Conservation (phyloP, 2,329 filamentous ascomycete species). For the Dryadomyces quercus-mongolicae region DNA sequence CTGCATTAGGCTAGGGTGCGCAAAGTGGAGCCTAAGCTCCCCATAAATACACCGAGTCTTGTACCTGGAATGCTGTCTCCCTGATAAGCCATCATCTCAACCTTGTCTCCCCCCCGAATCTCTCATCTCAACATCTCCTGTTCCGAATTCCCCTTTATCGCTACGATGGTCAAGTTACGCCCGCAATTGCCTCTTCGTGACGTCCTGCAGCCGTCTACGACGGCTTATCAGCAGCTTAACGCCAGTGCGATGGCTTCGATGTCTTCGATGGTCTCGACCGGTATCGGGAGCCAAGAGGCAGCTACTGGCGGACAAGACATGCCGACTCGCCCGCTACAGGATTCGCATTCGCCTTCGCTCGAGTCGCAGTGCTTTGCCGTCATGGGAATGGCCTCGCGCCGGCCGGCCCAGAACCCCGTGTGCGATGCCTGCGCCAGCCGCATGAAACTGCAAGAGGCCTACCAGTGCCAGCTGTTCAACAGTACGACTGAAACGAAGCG, state of each 20-base stretch:
- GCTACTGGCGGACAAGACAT: background rate
- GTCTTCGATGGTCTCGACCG: background rate
- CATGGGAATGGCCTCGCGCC: conserved; percentile 26
- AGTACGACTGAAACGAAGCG: background rate
- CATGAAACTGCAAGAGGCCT: conserved; percentile 13
- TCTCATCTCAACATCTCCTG: background rate
- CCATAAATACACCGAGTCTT: background rate
- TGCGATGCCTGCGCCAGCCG: conserved; percentile 27
- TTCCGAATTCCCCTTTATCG: no score
- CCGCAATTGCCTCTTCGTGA: background rate
- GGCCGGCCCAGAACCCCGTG: conserved; percentile 21
- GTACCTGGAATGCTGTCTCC: background rate
- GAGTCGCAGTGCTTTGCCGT: conserved; percentile 29
- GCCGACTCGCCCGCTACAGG: background rate
- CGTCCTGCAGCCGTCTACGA: background rate
- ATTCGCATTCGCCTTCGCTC: background rate
- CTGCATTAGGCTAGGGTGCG: background rate
- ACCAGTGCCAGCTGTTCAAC: conserved; percentile 3
- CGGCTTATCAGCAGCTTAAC: background rate
- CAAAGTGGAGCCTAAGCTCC: background rate
- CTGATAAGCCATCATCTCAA: background rate
- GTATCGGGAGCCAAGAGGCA: background rate
- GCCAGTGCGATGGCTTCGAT: background rate
- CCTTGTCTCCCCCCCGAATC: background rate
- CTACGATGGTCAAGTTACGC: background rate